Evolutionary conservation across 2,329 filamentous ascomycete species (phyloP).

Genomic region (Amylocarpus encephaloides): DNA sequence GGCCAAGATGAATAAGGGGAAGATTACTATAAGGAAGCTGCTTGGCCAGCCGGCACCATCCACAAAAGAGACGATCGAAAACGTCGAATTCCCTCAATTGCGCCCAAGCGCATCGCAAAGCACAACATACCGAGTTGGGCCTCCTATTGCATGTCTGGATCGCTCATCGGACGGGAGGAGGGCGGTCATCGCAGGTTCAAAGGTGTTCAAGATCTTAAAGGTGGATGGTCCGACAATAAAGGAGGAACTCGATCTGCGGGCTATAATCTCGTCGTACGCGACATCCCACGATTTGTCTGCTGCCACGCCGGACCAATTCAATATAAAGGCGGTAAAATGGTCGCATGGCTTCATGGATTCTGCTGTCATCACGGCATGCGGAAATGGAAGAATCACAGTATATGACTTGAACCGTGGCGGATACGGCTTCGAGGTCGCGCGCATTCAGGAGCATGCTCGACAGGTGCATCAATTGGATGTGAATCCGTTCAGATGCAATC

Average conservation of each 20-base stretch:
- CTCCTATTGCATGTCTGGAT: constrained; percentile 52
- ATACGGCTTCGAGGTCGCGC: constrained; percentile 42
- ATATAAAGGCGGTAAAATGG: constrained; percentile 58
- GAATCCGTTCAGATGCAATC: constrained; percentile 52
- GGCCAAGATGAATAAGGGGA: constrained; percentile 29
- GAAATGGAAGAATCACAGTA: constrained; percentile 57
- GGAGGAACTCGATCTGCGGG: constrained; percentile 53
- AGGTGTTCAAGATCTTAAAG: constrained; percentile 51
- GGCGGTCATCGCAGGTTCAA: constrained; percentile 52
- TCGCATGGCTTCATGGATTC: constrained; percentile 40
- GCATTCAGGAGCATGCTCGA: constrained; percentile 55
- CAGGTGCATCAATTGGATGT: constrained; percentile 59
- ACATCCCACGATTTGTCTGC: constrained; percentile 36
- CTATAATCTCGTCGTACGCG: constrained; percentile 45
- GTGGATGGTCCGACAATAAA: constrained; percentile 47
- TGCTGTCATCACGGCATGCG: constrained; percentile 56
- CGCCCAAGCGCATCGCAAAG: constrained; percentile 44
- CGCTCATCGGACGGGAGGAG: constrained; percentile 49
- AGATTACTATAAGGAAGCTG: constrained; percentile 31
- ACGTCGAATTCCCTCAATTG: constrained; percentile 23
- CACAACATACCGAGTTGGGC: constrained; percentile 44
- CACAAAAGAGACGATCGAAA: constrained; percentile 13
- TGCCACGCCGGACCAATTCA: constrained; percentile 49
- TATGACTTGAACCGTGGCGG: constrained; percentile 51
- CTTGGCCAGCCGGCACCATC: constrained; percentile 22